phyloP scores from a whole-genome alignment of 83 land plant genomes.

The Diphasiastrum complanatum region DNA sequence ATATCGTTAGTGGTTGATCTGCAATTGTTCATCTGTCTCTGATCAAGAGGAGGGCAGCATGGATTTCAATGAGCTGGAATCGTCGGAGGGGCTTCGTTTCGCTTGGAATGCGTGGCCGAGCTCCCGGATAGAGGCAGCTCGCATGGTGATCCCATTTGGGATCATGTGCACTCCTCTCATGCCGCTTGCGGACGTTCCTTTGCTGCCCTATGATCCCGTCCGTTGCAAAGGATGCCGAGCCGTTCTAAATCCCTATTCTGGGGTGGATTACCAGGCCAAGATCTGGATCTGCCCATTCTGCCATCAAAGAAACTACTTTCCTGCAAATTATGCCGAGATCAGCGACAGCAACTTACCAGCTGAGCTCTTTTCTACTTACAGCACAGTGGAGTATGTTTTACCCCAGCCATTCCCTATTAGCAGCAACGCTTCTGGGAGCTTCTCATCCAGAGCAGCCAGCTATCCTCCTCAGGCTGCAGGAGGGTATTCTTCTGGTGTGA shows the following conservation, averaged over 20 bases:
- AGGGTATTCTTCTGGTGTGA: background rate
- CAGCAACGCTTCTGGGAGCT: conserved; percentile 3
- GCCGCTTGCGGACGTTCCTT: conserved; percentile 44
- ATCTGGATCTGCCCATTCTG: conserved; percentile 93
- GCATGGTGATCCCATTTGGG: conserved; percentile 63
- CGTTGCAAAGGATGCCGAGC: conserved; percentile 59
- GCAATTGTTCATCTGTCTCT: too few relatives aligned
- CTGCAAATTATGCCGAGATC: conserved; percentile 49
- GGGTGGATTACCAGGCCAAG: conserved; percentile 59
- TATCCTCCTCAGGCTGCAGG: conserved; percentile 8
- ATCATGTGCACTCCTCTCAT: conserved; percentile 60
- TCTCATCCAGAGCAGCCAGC: background rate
- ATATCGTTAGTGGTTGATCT: too few relatives aligned
- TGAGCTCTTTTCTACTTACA: conserved; percentile 78
- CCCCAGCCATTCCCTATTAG: background rate
- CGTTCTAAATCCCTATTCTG: conserved; percentile 79
- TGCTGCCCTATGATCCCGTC: conserved; percentile 77
- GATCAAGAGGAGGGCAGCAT: too few relatives aligned
- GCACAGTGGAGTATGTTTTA: conserved; percentile 67
- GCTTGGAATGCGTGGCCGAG: conserved; percentile 92
- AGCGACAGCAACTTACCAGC: conserved; percentile 72
- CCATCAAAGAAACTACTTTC: conserved; percentile 49
- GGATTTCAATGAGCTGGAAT: conserved; percentile 95
- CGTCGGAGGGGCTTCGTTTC: conserved; percentile 85
- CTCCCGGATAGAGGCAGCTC: conserved; percentile 34